Base-by-base conservation (phyloP, 2,329 filamentous ascomycete species). In the Alternaria panax region DNA sequence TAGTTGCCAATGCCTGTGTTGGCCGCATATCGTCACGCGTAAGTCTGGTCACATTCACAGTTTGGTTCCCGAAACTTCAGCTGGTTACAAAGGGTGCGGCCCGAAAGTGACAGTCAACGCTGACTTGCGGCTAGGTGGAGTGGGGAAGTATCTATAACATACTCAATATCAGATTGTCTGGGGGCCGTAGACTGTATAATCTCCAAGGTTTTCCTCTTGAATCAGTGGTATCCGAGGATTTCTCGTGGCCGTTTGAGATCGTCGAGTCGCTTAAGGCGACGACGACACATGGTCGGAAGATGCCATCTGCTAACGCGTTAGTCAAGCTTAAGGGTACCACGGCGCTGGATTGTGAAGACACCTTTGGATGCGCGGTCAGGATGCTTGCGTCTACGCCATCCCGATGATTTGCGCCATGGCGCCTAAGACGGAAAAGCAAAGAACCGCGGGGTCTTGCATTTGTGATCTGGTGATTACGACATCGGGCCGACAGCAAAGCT, bases 11-110 rank as follows among this genome's bases (percentile, higher is more conserved):
- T 52, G 27, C 28, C 46, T 34, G 46, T 14, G 20, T 40, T 51
- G 38, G 32, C 41, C 40, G 38, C 40, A 12, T 57, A 25, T 30
- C 34, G 36, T 42, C 32, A 34, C 28, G 34, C 32, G 40, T 22
- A 22, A 54, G 40, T 51, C 20, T 54, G 32, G 34, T 28, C 12
- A 46, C 20, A 22, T 18, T 25, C 24, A 41, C 34, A 59, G 51
- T 46, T 43, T 56, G 27, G 40, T 51, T 27, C 27, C 54, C 41
- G 46, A 51, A 51, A 50, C 45, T 34, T 38, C 25, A 22, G 40
- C 40, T 43, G 25, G 36, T 32, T 43, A 30, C 22, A 28, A 8
- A 48, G 28, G 28, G 56, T 12, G 45, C 27, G 22, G 14, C 30
- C 24, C 34, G 47, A 51, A 40, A 34, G 28, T 48, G 27, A 32